Conservation (phyloP, 352 stramenopile genomes). For the Pythium insidiosum region DNA sequence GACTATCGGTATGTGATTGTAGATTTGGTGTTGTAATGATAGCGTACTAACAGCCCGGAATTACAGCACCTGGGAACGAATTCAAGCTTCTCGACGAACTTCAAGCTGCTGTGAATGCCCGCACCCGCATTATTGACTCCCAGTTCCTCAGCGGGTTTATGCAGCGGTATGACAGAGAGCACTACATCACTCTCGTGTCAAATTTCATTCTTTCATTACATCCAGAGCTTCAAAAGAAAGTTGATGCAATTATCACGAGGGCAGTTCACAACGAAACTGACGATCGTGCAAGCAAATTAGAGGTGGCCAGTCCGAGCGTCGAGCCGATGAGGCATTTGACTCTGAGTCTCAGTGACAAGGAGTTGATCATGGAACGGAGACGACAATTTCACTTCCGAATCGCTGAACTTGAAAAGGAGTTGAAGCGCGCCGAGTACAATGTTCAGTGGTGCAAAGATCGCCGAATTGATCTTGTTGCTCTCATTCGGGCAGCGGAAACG, state of each 20-base stretch:
- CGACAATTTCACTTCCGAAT: conserved; percentile 75
- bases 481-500: conserved; percentile 55
- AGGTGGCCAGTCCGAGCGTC: neutral
- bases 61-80: conserved; percentile 46
- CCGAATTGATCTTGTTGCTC: conserved; percentile 53
- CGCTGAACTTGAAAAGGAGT: conserved; percentile 36
- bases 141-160: conserved; percentile 76
- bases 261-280: neutral
- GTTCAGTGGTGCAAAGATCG: conserved; percentile 68
- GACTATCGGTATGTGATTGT: conserved; percentile 39
- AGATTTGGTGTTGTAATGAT: neutral
- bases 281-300: conserved; percentile 7
- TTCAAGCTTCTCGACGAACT: conserved; percentile 68
- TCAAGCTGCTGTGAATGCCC: conserved; percentile 68
- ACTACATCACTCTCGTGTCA: conserved; percentile 67
- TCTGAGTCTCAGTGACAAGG: conserved; percentile 29
- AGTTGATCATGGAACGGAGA: conserved; percentile 42
- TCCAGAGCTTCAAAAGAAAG: conserved; percentile 35
- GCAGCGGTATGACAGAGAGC: conserved; percentile 61
- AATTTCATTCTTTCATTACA: conserved; percentile 49
- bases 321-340: neutral
- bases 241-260: conserved; percentile 36
- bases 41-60: neutral
- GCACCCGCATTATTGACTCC: conserved; percentile 58
- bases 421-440: conserved; percentile 68